Evolutionary conservation across 768 basidiomycete genomes (phyloP).

Genomic region (Boletus sp.): DNA sequence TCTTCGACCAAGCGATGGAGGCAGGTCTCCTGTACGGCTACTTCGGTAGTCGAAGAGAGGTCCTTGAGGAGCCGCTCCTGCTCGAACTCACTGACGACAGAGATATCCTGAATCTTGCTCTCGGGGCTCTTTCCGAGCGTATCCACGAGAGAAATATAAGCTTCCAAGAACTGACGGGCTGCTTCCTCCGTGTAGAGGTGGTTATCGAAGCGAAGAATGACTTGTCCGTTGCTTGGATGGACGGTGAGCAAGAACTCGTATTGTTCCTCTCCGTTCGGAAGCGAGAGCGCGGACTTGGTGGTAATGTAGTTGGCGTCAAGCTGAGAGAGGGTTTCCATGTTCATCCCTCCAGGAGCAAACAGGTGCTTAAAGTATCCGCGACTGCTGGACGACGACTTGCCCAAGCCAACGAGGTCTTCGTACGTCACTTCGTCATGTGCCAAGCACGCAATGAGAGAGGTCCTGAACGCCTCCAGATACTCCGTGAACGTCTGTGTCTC

Average conservation of each 20-base stretch:
- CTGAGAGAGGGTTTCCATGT: conserved; percentile 23
- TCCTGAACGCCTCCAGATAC: conserved; percentile 24
- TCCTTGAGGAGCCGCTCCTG: conserved; percentile 24
- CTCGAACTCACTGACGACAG: conserved; percentile 12
- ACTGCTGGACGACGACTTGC: conserved; percentile 20
- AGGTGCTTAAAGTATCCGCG: conserved; percentile 33
- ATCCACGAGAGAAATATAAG: conserved; percentile 28
- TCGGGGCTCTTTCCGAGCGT: conserved; percentile 15
- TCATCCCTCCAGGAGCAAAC: conserved; percentile 31
- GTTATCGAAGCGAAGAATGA: conserved; percentile 29
- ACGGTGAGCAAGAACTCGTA: conserved; percentile 25
- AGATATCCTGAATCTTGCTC: conserved; percentile 17
- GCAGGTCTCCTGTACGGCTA: conserved; percentile 11
- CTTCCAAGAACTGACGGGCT: conserved; percentile 30
- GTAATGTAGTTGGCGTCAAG: conserved; percentile 16
- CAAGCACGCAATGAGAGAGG: conserved; percentile 20
- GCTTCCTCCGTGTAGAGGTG: conserved; percentile 27
- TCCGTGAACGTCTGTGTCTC: conserved; percentile 24
- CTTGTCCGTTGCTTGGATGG: conserved; percentile 22
- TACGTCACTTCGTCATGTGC: conserved; percentile 29
- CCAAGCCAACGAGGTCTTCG: conserved; percentile 28
- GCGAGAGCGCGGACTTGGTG: conserved; percentile 16
- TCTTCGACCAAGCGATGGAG: conserved; percentile 21
- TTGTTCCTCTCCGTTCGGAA: conserved; percentile 29
- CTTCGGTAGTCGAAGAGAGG: conserved; percentile 19